Conservation (phyloP, 2,329 filamentous ascomycete genomes). For the Beauveria australis region DNA sequence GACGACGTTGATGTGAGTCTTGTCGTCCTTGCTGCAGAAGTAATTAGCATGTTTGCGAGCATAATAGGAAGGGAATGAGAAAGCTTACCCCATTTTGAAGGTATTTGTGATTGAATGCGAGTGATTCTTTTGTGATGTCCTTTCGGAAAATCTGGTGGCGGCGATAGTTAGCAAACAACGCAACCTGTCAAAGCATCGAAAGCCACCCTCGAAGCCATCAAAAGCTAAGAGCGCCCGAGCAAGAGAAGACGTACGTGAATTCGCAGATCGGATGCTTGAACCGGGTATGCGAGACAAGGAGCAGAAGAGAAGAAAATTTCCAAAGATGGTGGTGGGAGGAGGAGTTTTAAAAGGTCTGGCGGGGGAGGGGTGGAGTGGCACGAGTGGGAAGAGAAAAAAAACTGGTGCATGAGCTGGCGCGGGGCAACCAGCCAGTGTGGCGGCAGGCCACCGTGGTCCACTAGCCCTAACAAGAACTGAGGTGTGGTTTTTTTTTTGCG, state of each 20-base stretch:
- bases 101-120: constrained; percentile 17
- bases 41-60: constrained; percentile 11
- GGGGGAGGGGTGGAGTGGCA: constrained; percentile 20
- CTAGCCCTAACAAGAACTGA: constrained; percentile 7
- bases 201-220: background rate
- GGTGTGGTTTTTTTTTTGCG: background rate
- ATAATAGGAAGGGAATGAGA: background rate
- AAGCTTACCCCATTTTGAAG: constrained; percentile 29
- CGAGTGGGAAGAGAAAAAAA: constrained; percentile 11
- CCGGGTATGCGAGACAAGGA: constrained; percentile 37
- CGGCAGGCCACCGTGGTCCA: background rate
- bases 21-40: constrained; percentile 75
- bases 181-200: background rate
- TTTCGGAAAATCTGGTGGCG: constrained; percentile 17
- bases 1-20: constrained; percentile 95
- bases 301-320: constrained; percentile 29
- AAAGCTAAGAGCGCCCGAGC: background rate
- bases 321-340: constrained; percentile 29
- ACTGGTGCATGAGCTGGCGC: constrained; percentile 22
- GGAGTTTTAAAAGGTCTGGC: constrained; percentile 30
- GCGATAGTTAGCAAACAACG: constrained; percentile 14
- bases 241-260: constrained; percentile 24
- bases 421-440: constrained; percentile 22
- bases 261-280: constrained; percentile 37
- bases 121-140: constrained; percentile 16